Evolutionary conservation across 2,329 filamentous ascomycete species (phyloP), one percentile per base, ranked within the genome.

Genomic region (Ceratocystis lukuohia): DNA sequence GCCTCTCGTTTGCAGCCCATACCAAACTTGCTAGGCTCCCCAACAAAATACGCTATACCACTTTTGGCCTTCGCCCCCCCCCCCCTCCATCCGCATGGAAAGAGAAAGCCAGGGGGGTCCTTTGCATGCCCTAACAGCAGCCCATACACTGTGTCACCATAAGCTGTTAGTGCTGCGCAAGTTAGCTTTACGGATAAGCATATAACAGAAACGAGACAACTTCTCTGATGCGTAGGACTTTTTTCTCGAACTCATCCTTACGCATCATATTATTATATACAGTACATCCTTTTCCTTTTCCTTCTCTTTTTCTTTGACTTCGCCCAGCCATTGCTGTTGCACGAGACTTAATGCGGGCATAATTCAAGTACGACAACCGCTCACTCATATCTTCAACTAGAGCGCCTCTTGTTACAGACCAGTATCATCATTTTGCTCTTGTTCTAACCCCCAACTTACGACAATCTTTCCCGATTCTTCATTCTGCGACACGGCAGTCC

Each of bases 381-480:
- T 59, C 17, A 2, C 17, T 17, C 20, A 15, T 28, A 28, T 53
- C 53, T 37, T n/a, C 17, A 17, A 7, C 10, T 37, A 8, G 6
- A n/a, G 5, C 56, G 56, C 2, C 3, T 41, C 37, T 17, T 48
- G 65, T 50, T 62, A 66, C 65, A 66, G 41, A 66, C 30, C 65
- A 33, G 65, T 66, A 63, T 66, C 65, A 63, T 33, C 50, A 66
- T 56, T 48, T 28, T 63, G 59, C 65, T 66, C 59, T 63, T 33
- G 65, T 30, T n/a, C 20, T 20, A 25, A 37, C 17, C 56, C 37
- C 37, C 37, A 20, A 59, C 56, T 59, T 59, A 10, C 56, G 15
- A 33, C 56, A 59, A 59, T 59, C 56, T 59, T 59, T 37, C 56
- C 28, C 8, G 15, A 12, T 59, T 37, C 7, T 7, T 20, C 25